Evolutionary conservation across 768 basidiomycete species (phyloP).

Genomic region (Grammothele lineata): DNA sequence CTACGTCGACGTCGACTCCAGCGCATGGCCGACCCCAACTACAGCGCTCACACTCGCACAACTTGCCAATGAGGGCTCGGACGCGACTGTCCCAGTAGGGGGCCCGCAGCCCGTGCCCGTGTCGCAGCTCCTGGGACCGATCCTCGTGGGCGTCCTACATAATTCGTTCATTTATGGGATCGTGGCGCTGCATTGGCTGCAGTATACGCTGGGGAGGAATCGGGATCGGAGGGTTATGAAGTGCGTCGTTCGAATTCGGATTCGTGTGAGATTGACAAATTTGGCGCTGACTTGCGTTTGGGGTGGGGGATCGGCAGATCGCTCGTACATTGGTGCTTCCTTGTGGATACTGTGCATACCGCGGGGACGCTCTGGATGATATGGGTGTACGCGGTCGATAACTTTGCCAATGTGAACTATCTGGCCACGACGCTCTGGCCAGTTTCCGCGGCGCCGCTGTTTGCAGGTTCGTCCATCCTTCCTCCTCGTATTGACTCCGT

Average conservation of each 20-base stretch:
- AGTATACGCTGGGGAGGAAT: conserved; percentile 1
- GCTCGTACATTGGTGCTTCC: conserved; percentile 3
- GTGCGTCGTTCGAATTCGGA: neutral
- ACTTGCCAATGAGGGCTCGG: too few relatives aligned
- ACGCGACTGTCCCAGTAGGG: too few relatives aligned
- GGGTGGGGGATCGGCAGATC: neutral
- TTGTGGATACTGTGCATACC: neutral
- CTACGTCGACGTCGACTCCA: too few relatives aligned
- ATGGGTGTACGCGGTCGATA: neutral
- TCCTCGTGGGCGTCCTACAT: conserved; percentile 2
- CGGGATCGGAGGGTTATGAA: neutral
- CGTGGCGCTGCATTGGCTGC: conserved; percentile 3
- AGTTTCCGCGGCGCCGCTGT: neutral
- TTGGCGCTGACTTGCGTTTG: too few relatives aligned
- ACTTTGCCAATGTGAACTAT: neutral
- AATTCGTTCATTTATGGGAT: conserved; percentile 5
- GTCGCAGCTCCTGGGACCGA: neutral
- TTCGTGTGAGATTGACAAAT: too few relatives aligned
- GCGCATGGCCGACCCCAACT: too few relatives aligned
- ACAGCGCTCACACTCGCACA: too few relatives aligned
- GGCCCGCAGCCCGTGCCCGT: neutral
- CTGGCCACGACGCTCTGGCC: neutral
- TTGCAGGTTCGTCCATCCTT: neutral
- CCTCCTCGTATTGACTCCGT: too few relatives aligned
- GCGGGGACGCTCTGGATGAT: neutral